Evolutionary conservation across 2,329 filamentous ascomycete species (phyloP).

Genomic region (Chaetomiaceae sp.): DNA sequence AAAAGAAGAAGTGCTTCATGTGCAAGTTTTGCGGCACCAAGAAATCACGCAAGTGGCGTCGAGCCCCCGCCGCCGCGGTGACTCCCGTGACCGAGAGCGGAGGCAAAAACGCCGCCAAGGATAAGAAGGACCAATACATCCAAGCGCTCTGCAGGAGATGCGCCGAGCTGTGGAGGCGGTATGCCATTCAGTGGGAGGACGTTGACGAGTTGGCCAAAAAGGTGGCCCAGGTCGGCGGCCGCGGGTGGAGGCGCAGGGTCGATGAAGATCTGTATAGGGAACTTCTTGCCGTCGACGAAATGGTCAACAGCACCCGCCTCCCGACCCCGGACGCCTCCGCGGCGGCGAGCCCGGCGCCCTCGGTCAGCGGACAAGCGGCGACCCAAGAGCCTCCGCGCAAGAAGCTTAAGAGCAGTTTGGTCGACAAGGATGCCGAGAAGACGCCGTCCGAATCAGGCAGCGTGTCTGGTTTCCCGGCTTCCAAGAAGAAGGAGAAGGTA

Average conservation of each 20-base stretch:
- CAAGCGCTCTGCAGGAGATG: constrained; percentile 86
- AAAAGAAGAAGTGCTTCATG: constrained; percentile 76
- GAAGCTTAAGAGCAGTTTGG: constrained; percentile 54
- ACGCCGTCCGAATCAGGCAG: constrained; percentile 42
- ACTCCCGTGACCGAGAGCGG: constrained; percentile 63
- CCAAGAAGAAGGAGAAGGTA: constrained; percentile 58
- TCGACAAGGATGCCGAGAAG: constrained; percentile 48
- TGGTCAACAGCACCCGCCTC: constrained; percentile 42
- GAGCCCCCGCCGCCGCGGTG: constrained; percentile 73
- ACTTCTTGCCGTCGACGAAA: constrained; percentile 59
- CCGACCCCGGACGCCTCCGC: constrained; percentile 35
- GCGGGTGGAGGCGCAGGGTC: constrained; percentile 80
- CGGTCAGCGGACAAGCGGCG: constrained; percentile 22
- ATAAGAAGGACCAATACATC: constrained; percentile 70
- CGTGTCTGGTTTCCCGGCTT: constrained; percentile 31
- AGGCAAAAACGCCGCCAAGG: constrained; percentile 64
- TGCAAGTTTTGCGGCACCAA: constrained; percentile 90
- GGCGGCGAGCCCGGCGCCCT: constrained; percentile 28
- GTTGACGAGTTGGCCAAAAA: constrained; percentile 88
- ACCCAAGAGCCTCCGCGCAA: constrained; percentile 56
- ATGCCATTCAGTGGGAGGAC: constrained; percentile 93
- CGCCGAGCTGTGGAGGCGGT: constrained; percentile 89
- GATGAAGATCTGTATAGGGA: constrained; percentile 87
- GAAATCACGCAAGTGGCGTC: constrained; percentile 81
- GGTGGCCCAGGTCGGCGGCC: constrained; percentile 70